phyloP scores from a whole-genome alignment of 148 eudicot genomes.

The Camellia lanceoleosa region DNA sequence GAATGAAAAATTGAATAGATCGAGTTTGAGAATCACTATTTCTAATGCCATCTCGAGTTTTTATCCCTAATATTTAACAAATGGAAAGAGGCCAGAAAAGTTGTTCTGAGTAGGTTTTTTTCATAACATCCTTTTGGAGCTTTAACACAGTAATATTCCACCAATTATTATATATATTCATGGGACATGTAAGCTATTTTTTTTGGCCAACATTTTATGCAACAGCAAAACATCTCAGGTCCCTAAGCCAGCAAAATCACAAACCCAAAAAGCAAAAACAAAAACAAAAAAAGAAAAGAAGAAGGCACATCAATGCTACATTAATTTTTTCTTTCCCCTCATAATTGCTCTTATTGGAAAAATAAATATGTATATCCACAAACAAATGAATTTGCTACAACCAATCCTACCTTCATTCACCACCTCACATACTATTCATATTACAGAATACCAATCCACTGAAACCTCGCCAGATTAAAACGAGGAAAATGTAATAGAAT shows the following conservation, averaged over 20 bases:
- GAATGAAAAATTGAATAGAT: no score
- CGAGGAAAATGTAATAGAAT: slow-evolving; percentile 18
- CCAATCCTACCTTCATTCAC: slow-evolving; percentile 16
- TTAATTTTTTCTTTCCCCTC: not conserved
- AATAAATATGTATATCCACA: slow-evolving; percentile 17
- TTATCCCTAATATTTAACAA: no score
- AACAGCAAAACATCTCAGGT: no score
- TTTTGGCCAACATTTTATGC: not conserved
- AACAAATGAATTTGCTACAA: slow-evolving; percentile 27
- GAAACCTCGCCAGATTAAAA: slow-evolving; percentile 17
- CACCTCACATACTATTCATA: slow-evolving; percentile 29
- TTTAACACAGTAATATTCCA: no score
- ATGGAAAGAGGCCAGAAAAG: no score
- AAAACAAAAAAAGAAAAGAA: not conserved
- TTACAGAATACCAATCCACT: slow-evolving; percentile 40
- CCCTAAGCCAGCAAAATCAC: no score
- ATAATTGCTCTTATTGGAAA: slow-evolving; percentile 1
- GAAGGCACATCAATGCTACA: not conserved
- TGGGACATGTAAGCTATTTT: no score
- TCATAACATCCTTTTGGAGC: no score
- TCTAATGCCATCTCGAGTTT: no score
- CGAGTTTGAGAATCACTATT: no score
- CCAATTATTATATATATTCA: no score
- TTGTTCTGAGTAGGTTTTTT: no score
- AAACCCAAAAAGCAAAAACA: not conserved